Base-by-base conservation (phyloP, 176 grass and related monocot species). In the Aegilops speltoides region DNA sequence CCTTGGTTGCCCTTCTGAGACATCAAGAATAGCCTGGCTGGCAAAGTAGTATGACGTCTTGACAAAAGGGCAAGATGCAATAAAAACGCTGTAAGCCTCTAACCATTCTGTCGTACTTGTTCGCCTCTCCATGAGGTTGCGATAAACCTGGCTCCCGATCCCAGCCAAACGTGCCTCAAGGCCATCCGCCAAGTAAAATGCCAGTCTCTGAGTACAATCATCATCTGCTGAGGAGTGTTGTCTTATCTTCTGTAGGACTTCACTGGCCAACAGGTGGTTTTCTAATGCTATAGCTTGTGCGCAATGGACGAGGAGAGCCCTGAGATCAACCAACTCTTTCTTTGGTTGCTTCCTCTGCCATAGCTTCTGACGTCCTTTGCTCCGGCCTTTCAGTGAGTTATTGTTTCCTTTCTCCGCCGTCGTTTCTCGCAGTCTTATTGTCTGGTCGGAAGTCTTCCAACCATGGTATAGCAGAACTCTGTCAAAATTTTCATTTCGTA, bases 101-200 rank as follows among this genome's bases (percentile, higher is more conserved):
- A 93, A 72, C 84, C 78, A 80, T 2, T 96, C 86, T 31, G 1
- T 61, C 2, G 54, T 33, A 12, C 59, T 87, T 34, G 64, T 71
- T 73, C 80, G 78, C 68, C 87, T 89, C 17, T 52, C 87, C 66
- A 93, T 74, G 4, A 80, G 67, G 15, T 72, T 73, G 59, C 84
- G 24, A 65, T 96, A 91, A 14, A 91, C 77, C 13, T 89, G 85
- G 43, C 54, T 90, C 31, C 82, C 87, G 5, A 61, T 88, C 59
- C 94, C 94, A 41, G 25, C 62, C 81, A 96, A 85, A n/a, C 87
- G 87, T 19, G 89, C 94, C 82, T 96, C 84, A 11, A 96, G 89
- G 63, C 59, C 84, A 76, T 93, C 69, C 5, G 86, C 94, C 25
- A 95, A 87, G 78, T 88, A 95, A 81, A 87, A 32, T 56, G 91